These are phyloP conservation scores for Aechmea fasciata DNA, from an alignment of 176 grass and related monocot genomes.

Conservation along the genomic window DNA sequence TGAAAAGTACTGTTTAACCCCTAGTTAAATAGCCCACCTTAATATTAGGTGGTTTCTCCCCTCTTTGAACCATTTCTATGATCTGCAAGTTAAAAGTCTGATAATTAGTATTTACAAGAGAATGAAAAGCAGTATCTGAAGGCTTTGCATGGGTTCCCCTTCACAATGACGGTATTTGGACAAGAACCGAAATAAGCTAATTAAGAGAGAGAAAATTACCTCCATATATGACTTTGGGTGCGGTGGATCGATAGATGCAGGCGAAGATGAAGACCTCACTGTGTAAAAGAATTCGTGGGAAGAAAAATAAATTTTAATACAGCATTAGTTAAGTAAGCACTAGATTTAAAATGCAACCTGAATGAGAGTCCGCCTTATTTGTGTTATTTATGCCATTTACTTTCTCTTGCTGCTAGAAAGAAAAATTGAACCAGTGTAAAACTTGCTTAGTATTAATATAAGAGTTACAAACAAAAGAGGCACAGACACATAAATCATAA, in stretches of 20 bases:
- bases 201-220: constrained; percentile 15
- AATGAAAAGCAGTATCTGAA: too few relatives aligned
- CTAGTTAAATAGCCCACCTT: constrained; percentile 25
- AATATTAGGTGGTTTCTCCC: constrained; percentile 52
- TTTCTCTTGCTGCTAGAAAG: constrained; percentile 23
- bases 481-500: constrained; percentile 12
- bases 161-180: neutral
- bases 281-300: neutral
- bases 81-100: constrained; percentile 32
- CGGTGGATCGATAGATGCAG: constrained; percentile 16
- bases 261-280: constrained; percentile 24
- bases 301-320: neutral
- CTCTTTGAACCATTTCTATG: constrained; percentile 67
- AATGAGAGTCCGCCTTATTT: constrained; percentile 17
- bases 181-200: neutral
- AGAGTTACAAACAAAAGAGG: neutral
- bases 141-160: neutral
- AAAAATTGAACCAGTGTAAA: constrained; percentile 3
- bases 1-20: constrained; percentile 1
- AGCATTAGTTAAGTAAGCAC: neutral
- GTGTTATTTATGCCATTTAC: constrained; percentile 17
- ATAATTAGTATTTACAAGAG: neutral
- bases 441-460: neutral
- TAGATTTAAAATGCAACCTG: constrained; percentile 27
- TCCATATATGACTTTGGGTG: constrained; percentile 55